These are phyloP conservation scores for Colletotrichum scovillei DNA, from an alignment of 2,329 filamentous ascomycete species.

Conservation along the genomic window DNA sequence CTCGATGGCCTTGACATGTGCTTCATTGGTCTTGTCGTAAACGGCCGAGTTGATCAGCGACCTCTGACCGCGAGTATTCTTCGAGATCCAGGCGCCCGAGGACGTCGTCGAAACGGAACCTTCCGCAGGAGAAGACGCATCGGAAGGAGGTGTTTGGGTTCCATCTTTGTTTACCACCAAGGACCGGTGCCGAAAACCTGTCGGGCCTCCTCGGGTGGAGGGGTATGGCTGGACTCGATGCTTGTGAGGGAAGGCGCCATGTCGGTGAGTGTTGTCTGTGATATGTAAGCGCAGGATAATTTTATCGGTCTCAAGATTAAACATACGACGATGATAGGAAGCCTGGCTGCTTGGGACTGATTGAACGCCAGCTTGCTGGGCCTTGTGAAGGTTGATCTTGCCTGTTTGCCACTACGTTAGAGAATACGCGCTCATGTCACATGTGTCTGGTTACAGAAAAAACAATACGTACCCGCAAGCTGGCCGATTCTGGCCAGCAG, in stretches of 20 bases:
- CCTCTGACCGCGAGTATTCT: slow-evolving; percentile 76
- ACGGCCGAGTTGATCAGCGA: slow-evolving; percentile 86
- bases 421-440: slow-evolving; percentile 18
- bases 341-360: slow-evolving; percentile 43
- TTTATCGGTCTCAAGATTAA: background rate
- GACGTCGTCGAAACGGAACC: slow-evolving; percentile 47
- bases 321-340: slow-evolving; percentile 48
- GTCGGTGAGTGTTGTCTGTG: slow-evolving; percentile 48
- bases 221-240: slow-evolving; percentile 40
- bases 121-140: slow-evolving; percentile 37
- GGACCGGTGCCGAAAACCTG: slow-evolving; percentile 56
- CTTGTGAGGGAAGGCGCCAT: slow-evolving; percentile 40
- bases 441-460: slow-evolving; percentile 23
- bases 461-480: slow-evolving; percentile 54
- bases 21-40: slow-evolving; percentile 79
- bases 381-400: slow-evolving; percentile 85
- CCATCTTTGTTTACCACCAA: slow-evolving; percentile 69
- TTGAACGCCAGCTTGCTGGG: slow-evolving; percentile 61
- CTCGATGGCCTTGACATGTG: slow-evolving; percentile 77
- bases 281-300: slow-evolving; percentile 6
- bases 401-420: slow-evolving; percentile 56
- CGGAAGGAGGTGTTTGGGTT: slow-evolving; percentile 41
- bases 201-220: slow-evolving; percentile 43
- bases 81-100: slow-evolving; percentile 72
- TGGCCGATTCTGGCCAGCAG: slow-evolving; percentile 65